Base-by-base conservation (phyloP, 345 rosid species). In the Pistacia vera region DNA sequence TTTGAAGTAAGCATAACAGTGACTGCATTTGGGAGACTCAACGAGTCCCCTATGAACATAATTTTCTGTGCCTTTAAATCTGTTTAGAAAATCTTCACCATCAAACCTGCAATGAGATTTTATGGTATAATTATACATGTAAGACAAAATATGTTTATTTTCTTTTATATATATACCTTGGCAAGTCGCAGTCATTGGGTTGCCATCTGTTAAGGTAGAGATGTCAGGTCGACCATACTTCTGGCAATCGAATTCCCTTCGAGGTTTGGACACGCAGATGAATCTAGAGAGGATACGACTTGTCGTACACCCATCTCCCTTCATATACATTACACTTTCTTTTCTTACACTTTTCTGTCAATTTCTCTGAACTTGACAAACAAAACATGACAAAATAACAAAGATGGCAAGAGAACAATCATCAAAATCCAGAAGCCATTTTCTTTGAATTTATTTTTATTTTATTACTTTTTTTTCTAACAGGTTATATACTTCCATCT, bases 161-260 rank as follows among this genome's bases (percentile, higher is more conserved):
- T 25, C 25, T 25, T 0, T 25, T 30, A 30, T 30, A 30, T 30
- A 30, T 22, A 7, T 70, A 93, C 99, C 96, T 85, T 0, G 92
- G 93, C 80, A 90, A 80, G 80, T 84, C 77, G 49, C 98, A 93
- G 79, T 69, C 64, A 7, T 22, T 33, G 22, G 99, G 99, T 77
- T 90, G 92, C 98, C 99, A 95, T 75, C 99, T 80, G 62, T 86
- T 81, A 57, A 91, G 95, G 67, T 93, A 95, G 66, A 70, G 76
- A n/a, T 61, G 86, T 93, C 98, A 5, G 92, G 90, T 35, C 99
- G 97, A 51, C 97, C 97, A 35, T 85, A 95, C 74, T 91, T 88
- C 61, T 83, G 76, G 84, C 99, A 95, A 72, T 95, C 88, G 68
- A 87, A 95, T 73, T 95, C 95, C 80, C 89, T 90, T 71, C 91